These are phyloP conservation scores for Pseudogymnoascus verrucosus DNA, from an alignment of 2,329 filamentous ascomycete species.

Conservation along the genomic window DNA sequence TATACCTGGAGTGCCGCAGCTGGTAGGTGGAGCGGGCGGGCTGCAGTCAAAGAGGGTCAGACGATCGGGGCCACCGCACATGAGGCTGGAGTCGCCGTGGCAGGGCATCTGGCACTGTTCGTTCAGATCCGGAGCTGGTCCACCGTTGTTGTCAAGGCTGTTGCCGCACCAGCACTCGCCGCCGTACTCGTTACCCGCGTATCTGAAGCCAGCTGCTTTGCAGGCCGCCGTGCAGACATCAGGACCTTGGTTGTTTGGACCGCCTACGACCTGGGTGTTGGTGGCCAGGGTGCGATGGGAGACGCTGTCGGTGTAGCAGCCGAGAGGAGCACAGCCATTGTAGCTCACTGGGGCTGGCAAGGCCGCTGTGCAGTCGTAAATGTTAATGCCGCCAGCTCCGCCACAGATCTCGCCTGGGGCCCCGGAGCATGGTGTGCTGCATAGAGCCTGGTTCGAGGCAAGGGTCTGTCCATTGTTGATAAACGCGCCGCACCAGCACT, in stretches of 20 bases:
- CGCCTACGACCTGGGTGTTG: not conserved
- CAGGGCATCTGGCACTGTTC: constrained; percentile 20
- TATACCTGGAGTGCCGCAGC: no score
- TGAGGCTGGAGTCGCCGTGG: constrained; percentile 12
- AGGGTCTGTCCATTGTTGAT: constrained; percentile 4
- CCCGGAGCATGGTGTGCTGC: constrained; percentile 13
- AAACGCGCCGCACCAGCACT: constrained; percentile 33
- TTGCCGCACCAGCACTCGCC: constrained; percentile 31
- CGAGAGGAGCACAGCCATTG: constrained; percentile 3
- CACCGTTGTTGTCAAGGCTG: not conserved
- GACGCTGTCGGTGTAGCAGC: constrained; percentile 9
- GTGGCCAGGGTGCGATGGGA: constrained; percentile 5
- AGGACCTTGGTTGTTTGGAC: not conserved
- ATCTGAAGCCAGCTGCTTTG: constrained; percentile 23
- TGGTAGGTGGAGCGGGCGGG: no score
- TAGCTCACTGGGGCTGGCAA: not conserved
- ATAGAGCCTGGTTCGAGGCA: constrained; percentile 10
- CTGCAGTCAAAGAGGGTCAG: constrained; percentile 1
- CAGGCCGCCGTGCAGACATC: constrained; percentile 2
- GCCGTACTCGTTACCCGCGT: constrained; percentile 41
- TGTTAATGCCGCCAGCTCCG: constrained; percentile 11
- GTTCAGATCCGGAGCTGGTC: constrained; percentile 29
- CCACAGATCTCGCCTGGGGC: constrained; percentile 14
- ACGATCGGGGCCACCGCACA: constrained; percentile 14
- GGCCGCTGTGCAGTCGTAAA: constrained; percentile 7